phyloP scores from a whole-genome alignment of 306 rosid species.

The Oemleria cerasiformis region DNA sequence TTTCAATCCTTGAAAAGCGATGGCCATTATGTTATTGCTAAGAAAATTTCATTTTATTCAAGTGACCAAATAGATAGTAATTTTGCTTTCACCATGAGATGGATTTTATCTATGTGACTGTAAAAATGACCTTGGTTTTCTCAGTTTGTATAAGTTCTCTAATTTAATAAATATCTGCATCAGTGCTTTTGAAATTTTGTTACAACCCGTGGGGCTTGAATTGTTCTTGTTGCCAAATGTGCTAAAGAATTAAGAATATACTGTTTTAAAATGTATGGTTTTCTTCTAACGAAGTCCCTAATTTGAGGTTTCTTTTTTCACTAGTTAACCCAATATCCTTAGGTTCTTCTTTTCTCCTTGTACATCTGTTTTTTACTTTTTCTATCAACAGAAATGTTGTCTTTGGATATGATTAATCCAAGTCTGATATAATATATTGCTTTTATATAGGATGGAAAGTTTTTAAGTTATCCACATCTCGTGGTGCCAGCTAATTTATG shows the following conservation, averaged over 20 bases:
- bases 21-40: neutral
- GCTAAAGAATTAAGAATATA: neutral
- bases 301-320: neutral
- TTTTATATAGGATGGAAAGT: constrained; percentile 33
- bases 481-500: constrained; percentile 20
- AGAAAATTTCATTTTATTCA: neutral
- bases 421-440: constrained; percentile 14
- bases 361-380: neutral
- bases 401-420: neutral
- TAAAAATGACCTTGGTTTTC: neutral
- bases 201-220: neutral
- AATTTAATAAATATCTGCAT: neutral
- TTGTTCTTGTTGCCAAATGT: neutral
- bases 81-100: neutral
- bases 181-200: neutral
- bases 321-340: neutral
- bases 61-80: neutral
- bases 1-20: neutral
- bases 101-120: constrained; percentile 6
- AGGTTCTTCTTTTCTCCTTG: neutral
- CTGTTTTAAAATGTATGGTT: neutral
- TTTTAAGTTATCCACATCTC: constrained; percentile 19
- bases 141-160: neutral
- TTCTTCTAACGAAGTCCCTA: neutral
- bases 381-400: neutral